phyloP scores from a whole-genome alignment of 805 yeast genomes.

The Lachancea sp. region DNA sequence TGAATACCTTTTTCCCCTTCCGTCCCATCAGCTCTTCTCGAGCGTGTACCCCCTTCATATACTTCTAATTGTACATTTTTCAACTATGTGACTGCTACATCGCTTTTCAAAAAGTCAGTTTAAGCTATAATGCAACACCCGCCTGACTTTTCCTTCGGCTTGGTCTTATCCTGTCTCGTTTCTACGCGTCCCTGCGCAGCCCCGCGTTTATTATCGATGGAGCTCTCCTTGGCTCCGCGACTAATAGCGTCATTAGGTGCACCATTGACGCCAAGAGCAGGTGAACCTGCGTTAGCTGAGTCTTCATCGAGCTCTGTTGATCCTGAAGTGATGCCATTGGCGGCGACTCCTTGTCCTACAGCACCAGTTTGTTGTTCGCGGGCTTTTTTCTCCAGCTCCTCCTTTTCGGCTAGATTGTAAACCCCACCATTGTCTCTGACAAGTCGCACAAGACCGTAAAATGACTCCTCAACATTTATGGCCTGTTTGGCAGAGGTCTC shows the following conservation, averaged over 20 bases:
- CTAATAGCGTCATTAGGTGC: constrained; percentile 8
- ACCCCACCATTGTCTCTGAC: constrained; percentile 38
- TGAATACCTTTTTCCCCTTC: too few relatives aligned
- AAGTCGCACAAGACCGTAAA: constrained; percentile 58
- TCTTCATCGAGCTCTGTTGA: constrained; percentile 6
- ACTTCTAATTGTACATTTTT: background rate
- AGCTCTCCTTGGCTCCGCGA: constrained; percentile 2
- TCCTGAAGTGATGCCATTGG: background rate
- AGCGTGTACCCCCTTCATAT: background rate
- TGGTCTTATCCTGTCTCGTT: background rate
- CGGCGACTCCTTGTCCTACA: background rate
- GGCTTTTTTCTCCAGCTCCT: constrained; percentile 4
- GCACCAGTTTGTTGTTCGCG: background rate
- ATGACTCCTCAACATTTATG: constrained; percentile 81
- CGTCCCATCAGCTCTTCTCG: too few relatives aligned
- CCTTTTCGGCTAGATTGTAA: constrained; percentile 19
- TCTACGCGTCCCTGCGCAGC: constrained; percentile 5
- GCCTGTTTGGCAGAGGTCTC: constrained; percentile 94
- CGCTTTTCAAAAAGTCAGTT: background rate
- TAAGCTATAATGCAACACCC: constrained; percentile 33
- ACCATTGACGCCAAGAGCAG: constrained; percentile 4
- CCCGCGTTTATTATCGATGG: constrained; percentile 4
- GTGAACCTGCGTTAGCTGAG: background rate
- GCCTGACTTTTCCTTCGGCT: constrained; percentile 21
- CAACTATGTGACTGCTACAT: background rate